phyloP scores from a whole-genome alignment of 495 filamentous ascomycete genomes.

The Penicillium dipodomyicola region DNA sequence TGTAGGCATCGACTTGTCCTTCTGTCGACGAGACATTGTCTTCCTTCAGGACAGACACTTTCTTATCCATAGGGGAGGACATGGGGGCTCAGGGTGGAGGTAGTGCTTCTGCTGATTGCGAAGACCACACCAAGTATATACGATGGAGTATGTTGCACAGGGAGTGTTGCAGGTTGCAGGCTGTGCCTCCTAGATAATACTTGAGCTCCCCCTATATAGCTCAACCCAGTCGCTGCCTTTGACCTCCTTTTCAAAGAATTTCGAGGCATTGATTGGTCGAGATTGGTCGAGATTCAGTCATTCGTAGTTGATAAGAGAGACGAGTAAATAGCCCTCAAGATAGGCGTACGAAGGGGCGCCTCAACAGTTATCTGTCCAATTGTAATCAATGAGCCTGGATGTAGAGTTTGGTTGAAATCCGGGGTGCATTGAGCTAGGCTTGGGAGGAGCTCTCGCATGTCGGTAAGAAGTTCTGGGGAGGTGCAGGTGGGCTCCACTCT shows the following conservation, averaged over 20 bases:
- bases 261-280: slow-evolving; percentile 21
- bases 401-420: slow-evolving; percentile 8
- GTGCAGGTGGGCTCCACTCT: neutral
- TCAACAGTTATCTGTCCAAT: slow-evolving; percentile 10
- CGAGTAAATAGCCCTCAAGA: slow-evolving; percentile 3
- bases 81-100: neutral
- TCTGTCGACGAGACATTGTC: slow-evolving; percentile 34
- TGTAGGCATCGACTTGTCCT: slow-evolving; percentile 30
- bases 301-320: slow-evolving; percentile 3
- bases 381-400: slow-evolving; percentile 10
- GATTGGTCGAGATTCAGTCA: slow-evolving; percentile 8
- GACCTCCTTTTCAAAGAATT: slow-evolving; percentile 11
- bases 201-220: slow-evolving; percentile 19
- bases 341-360: slow-evolving; percentile 16
- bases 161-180: slow-evolving; percentile 1
- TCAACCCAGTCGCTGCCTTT: slow-evolving; percentile 11
- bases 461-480: slow-evolving; percentile 12
- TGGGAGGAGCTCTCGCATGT: slow-evolving; percentile 18
- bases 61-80: slow-evolving; percentile 25
- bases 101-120: neutral
- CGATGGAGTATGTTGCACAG: neutral
- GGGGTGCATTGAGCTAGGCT: slow-evolving; percentile 17
- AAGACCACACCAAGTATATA: neutral
- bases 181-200: neutral
- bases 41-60: slow-evolving; percentile 14